These are phyloP conservation scores for Fusarium guadeloupense DNA, from an alignment of 2,329 filamentous ascomycete species.

Conservation along the genomic window DNA sequence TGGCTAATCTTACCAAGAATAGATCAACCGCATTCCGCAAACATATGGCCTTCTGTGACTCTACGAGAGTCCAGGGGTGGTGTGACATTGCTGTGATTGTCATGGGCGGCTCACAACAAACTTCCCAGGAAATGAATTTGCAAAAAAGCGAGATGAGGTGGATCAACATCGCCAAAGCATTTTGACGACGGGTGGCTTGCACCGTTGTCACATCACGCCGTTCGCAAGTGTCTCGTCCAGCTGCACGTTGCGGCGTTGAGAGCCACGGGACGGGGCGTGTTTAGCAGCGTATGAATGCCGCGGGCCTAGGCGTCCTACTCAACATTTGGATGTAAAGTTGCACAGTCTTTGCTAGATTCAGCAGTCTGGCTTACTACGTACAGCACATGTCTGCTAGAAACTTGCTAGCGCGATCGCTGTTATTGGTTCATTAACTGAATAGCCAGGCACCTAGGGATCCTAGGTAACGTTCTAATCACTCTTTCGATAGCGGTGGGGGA, in stretches of 20 bases:
- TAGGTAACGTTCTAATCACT: not conserved
- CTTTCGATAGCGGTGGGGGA: conserved; percentile 13
- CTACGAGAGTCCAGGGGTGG: conserved; percentile 23
- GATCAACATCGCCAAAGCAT: conserved; percentile 14
- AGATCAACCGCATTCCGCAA: conserved; percentile 6
- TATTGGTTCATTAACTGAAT: conserved; percentile 1
- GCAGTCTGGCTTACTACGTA: conserved; percentile 8
- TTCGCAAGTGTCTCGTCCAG: conserved; percentile 20
- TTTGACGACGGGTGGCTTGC: conserved; percentile 30
- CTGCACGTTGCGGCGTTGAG: conserved; percentile 19
- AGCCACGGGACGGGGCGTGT: conserved; percentile 36
- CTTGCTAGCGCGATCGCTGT: conserved; percentile 1
- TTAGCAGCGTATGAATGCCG: conserved; percentile 32
- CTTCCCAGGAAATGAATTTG: conserved; percentile 41
- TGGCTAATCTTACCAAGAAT: conserved; percentile 2
- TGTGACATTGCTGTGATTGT: conserved; percentile 34
- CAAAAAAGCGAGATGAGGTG: conserved; percentile 42
- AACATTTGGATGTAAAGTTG: conserved; percentile 7
- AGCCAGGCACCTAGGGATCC: not conserved
- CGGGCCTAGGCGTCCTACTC: conserved; percentile 6
- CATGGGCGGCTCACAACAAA: conserved; percentile 24
- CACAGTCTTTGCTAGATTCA: conserved; percentile 17
- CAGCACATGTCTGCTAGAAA: conserved; percentile 7
- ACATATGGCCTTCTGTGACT: conserved; percentile 23
- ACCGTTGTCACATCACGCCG: conserved; percentile 35